Evolutionary conservation across 192 early-diverging fungal species (phyloP).

Genomic region (Linnemannia hyalina): DNA sequence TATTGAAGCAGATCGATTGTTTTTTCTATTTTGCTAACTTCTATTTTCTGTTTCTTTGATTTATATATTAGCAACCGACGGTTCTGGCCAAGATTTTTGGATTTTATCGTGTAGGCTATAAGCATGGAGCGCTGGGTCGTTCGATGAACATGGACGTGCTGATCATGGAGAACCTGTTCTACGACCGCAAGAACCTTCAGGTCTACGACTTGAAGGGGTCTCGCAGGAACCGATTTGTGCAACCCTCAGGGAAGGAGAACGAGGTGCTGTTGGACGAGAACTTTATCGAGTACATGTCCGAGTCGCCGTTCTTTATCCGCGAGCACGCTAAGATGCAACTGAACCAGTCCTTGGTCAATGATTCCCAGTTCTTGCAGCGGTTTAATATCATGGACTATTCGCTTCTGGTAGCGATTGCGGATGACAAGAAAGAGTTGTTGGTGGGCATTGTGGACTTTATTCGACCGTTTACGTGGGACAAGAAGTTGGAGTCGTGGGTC

Average conservation of each 20-base stretch:
- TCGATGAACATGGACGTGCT: slow-evolving; percentile 90
- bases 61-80: slow-evolving; percentile 73
- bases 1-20: too few species aligned
- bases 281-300: slow-evolving; percentile 87
- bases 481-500: slow-evolving; percentile 98
- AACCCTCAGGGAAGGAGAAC: slow-evolving; percentile 85
- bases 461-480: slow-evolving; percentile 98
- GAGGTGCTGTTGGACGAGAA: slow-evolving; percentile 96
- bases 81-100: slow-evolving; percentile 93
- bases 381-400: slow-evolving; percentile 99
- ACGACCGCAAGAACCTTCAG: slow-evolving; percentile 76
- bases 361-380: slow-evolving; percentile 93
- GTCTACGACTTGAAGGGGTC: slow-evolving; percentile 97
- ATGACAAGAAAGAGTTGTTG: slow-evolving; percentile 86
- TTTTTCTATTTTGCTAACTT: background rate
- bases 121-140: slow-evolving; percentile 86
- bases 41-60: background rate
- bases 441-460: slow-evolving; percentile 99
- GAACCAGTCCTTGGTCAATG: slow-evolving; percentile 89
- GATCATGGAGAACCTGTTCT: slow-evolving; percentile 98
- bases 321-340: slow-evolving; percentile 91
- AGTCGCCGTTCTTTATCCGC: slow-evolving; percentile 92
- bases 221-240: slow-evolving; percentile 92
- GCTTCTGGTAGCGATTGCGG: slow-evolving; percentile 94
- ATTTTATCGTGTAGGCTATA: slow-evolving; percentile 92